Conservation (phyloP, 2,329 filamentous ascomycete species). For the Fusarium guadeloupense region DNA sequence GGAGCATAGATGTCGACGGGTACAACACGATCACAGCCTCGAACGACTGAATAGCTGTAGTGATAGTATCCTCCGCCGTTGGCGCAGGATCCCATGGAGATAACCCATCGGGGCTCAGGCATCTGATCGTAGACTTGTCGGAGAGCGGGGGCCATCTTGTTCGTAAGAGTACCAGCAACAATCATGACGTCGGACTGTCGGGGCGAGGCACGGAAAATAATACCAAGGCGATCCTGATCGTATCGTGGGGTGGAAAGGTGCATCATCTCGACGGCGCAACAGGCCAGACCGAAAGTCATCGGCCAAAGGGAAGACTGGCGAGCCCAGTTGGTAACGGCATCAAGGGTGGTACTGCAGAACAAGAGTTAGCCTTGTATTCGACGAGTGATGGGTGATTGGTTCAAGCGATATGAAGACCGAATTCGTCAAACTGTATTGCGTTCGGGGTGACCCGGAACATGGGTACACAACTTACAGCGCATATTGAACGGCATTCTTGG, state of each 20-base stretch:
- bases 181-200: slow-evolving; percentile 94
- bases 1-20: slow-evolving; percentile 85
- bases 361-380: slow-evolving; percentile 1
- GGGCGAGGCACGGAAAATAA: slow-evolving; percentile 89
- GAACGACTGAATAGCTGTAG: slow-evolving; percentile 81
- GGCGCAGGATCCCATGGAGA: slow-evolving; percentile 84
- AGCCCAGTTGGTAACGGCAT: slow-evolving; percentile 84
- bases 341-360: slow-evolving; percentile 72
- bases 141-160: slow-evolving; percentile 94
- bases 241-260: slow-evolving; percentile 87
- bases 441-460: background rate
- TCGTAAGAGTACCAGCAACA: slow-evolving; percentile 89
- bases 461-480: slow-evolving; percentile 72
- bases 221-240: slow-evolving; percentile 87
- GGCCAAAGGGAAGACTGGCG: slow-evolving; percentile 88
- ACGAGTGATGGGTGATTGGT: background rate
- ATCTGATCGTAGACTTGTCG: slow-evolving; percentile 95
- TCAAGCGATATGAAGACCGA: background rate
- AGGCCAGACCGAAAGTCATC: slow-evolving; percentile 88
- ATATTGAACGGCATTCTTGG: slow-evolving; percentile 85
- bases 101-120: slow-evolving; percentile 89
- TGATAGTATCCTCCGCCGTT: slow-evolving; percentile 90
- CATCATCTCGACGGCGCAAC: slow-evolving; percentile 95
- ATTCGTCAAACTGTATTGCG: background rate
- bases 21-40: slow-evolving; percentile 79